Conservation (phyloP, 495 filamentous ascomycete species). For the Xylaria palmicola region DNA sequence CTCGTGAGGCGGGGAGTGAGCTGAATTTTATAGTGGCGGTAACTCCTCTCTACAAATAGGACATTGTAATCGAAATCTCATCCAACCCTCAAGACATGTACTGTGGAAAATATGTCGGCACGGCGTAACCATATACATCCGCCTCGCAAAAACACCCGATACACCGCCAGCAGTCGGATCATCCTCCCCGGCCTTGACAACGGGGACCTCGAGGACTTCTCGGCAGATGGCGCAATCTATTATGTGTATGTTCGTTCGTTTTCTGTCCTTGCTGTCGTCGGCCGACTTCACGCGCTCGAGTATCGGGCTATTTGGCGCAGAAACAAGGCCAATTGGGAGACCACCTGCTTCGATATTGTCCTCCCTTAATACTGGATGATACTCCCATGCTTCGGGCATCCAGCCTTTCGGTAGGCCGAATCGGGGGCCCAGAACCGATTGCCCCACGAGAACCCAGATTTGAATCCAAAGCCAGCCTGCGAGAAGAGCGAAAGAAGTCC, state of each 20-base stretch:
- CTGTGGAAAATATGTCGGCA: slow-evolving; percentile 97
- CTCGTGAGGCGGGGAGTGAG: background rate
- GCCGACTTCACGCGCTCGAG: slow-evolving; percentile 31
- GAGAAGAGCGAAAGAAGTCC: slow-evolving; percentile 58
- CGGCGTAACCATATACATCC: slow-evolving; percentile 94
- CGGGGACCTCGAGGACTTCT: slow-evolving; percentile 83
- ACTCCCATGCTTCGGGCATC: slow-evolving; percentile 86
- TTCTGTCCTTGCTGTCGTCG: slow-evolving; percentile 30
- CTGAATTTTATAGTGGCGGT: slow-evolving; percentile 64
- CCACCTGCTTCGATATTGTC: slow-evolving; percentile 75
- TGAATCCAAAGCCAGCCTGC: slow-evolving; percentile 92
- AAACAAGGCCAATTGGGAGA: slow-evolving; percentile 69
- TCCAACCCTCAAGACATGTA: slow-evolving; percentile 91
- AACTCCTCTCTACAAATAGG: slow-evolving; percentile 91
- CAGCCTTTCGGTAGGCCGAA: slow-evolving; percentile 64
- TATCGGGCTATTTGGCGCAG: slow-evolving; percentile 35
- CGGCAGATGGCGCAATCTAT: slow-evolving; percentile 95
- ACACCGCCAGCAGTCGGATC: slow-evolving; percentile 55
- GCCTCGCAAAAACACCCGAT: slow-evolving; percentile 69
- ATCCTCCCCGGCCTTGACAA: slow-evolving; percentile 61
- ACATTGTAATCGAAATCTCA: slow-evolving; percentile 88
- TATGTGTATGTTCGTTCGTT: slow-evolving; percentile 40
- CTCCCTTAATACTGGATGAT: slow-evolving; percentile 87
- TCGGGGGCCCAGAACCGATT: slow-evolving; percentile 83
- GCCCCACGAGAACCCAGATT: slow-evolving; percentile 69